phyloP scores from a whole-genome alignment of 2,329 filamentous ascomycete species.

The Ascochyta koolunga region DNA sequence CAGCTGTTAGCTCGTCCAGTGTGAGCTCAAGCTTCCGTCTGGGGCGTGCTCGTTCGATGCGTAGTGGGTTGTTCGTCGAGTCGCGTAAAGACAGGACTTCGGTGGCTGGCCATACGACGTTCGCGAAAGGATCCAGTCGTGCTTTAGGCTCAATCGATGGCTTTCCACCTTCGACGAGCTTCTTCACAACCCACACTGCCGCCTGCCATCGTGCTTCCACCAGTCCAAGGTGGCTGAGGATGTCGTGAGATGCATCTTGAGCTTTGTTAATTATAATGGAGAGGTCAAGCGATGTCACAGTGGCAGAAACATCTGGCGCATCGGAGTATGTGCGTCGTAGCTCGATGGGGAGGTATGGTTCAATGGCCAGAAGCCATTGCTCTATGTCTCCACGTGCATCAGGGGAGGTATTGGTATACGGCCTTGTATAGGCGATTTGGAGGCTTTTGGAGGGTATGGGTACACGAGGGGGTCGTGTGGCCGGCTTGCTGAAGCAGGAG shows the following conservation, averaged over 20 bases:
- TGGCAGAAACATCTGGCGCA: conserved; percentile 16
- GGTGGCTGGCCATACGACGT: conserved; percentile 25
- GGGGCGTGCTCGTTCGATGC: conserved; percentile 21
- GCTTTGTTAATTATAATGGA: conserved; percentile 33
- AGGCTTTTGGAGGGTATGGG: conserved; percentile 16
- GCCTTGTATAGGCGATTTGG: conserved; percentile 10
- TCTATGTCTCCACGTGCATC: conserved; percentile 34
- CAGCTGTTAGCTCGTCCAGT: conserved; percentile 34
- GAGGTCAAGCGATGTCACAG: conserved; percentile 36
- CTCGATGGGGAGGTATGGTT: conserved; percentile 45
- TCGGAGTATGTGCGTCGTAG: conserved; percentile 29
- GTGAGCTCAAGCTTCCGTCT: conserved; percentile 21
- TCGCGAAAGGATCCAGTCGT: conserved; percentile 24
- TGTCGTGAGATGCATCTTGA: conserved; percentile 43
- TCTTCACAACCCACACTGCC: conserved; percentile 55
- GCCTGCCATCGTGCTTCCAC: conserved; percentile 51
- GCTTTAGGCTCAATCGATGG: conserved; percentile 13
- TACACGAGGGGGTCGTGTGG: background rate
- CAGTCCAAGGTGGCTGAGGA: conserved; percentile 50
- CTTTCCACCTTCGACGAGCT: conserved; percentile 46
- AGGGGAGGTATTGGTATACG: conserved; percentile 22
- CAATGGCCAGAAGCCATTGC: conserved; percentile 45
- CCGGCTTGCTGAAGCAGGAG: conserved; percentile 1
- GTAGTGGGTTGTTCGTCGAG: conserved; percentile 33
- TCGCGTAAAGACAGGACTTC: conserved; percentile 26